phyloP scores from a whole-genome alignment of 768 basidiomycete genomes.

The Boletus vinaceobasis region DNA sequence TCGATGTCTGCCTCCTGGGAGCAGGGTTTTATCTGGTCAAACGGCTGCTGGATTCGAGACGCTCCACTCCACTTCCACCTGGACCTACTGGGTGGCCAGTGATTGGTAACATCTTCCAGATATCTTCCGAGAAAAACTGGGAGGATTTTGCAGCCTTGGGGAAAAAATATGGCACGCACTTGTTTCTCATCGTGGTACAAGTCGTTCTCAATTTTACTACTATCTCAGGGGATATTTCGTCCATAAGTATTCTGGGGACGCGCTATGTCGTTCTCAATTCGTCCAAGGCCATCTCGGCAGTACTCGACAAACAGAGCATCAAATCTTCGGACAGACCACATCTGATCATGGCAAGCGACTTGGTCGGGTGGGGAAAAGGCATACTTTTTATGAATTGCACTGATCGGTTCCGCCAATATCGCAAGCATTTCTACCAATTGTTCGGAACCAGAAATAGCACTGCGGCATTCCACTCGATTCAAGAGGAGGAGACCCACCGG shows the following conservation, averaged over 20 bases:
- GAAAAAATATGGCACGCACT: conserved; percentile 44
- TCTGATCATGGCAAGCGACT: conserved; percentile 18
- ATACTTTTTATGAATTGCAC: conserved; percentile 6
- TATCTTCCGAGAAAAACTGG: conserved; percentile 51
- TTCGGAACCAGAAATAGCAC: conserved; percentile 13
- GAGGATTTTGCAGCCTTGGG: conserved; percentile 51
- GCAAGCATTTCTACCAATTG: conserved; percentile 9
- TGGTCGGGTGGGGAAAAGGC: conserved; percentile 15
- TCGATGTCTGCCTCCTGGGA: conserved; percentile 17
- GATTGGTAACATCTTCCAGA: conserved; percentile 52
- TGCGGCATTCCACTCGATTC: conserved; percentile 10
- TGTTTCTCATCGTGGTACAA: neutral
- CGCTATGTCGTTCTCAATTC: conserved; percentile 51
- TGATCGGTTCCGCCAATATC: conserved; percentile 14
- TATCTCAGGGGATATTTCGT: conserved; percentile 20
- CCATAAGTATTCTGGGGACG: conserved; percentile 37
- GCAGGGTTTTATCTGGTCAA: conserved; percentile 9
- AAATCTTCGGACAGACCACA: conserved; percentile 42
- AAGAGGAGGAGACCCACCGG: conserved; percentile 16
- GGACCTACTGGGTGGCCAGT: conserved; percentile 35
- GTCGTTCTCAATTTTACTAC: conserved; percentile 16
- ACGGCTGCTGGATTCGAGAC: neutral
- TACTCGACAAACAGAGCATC: conserved; percentile 53
- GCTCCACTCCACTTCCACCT: conserved; percentile 11
- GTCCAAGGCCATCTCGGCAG: conserved; percentile 40